phyloP scores from a whole-genome alignment of 371 early-diverging fungal species.

The Rhizopus sp. region DNA sequence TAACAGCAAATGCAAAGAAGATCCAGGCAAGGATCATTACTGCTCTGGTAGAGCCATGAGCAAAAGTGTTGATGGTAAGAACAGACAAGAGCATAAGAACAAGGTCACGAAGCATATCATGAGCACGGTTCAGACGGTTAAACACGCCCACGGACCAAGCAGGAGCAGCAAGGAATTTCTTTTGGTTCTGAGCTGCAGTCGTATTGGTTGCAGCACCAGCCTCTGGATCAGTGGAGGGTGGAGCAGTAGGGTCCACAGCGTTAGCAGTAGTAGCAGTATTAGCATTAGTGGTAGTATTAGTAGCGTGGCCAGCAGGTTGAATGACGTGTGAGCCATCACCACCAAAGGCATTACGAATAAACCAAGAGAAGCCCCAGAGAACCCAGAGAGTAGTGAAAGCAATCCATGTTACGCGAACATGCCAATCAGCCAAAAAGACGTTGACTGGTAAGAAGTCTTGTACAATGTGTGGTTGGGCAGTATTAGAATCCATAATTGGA shows the following conservation, averaged over 20 bases:
- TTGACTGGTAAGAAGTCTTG: slow-evolving; percentile 5
- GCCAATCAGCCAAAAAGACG: slow-evolving; percentile 28
- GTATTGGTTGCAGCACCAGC: slow-evolving; percentile 6
- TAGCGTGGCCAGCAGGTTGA: background rate
- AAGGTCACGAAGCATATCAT: slow-evolving; percentile 41
- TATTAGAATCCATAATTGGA: slow-evolving; percentile 6
- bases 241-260: too few species aligned
- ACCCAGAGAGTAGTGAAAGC: slow-evolving; percentile 44
- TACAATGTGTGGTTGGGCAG: background rate
- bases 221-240: slow-evolving; percentile 14
- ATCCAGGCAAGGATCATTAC: slow-evolving; percentile 53
- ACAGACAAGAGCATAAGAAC: slow-evolving; percentile 38
- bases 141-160: slow-evolving; percentile 30
- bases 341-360: slow-evolving; percentile 39
- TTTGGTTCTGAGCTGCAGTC: background rate
- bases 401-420: slow-evolving; percentile 35
- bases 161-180: slow-evolving; percentile 22
- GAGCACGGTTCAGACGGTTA: slow-evolving; percentile 37
- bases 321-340: slow-evolving; percentile 10
- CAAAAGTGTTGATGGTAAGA: slow-evolving; percentile 46
- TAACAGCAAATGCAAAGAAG: slow-evolving; percentile 46
- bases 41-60: slow-evolving; percentile 41
- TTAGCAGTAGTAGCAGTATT: slow-evolving; percentile 4
- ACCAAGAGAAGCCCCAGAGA: slow-evolving; percentile 41
- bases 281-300: background rate